These are phyloP conservation scores for Moesziomyces aphidis DNA, from an alignment of 1,284 basidiomycete genomes.

Conservation along the genomic window DNA sequence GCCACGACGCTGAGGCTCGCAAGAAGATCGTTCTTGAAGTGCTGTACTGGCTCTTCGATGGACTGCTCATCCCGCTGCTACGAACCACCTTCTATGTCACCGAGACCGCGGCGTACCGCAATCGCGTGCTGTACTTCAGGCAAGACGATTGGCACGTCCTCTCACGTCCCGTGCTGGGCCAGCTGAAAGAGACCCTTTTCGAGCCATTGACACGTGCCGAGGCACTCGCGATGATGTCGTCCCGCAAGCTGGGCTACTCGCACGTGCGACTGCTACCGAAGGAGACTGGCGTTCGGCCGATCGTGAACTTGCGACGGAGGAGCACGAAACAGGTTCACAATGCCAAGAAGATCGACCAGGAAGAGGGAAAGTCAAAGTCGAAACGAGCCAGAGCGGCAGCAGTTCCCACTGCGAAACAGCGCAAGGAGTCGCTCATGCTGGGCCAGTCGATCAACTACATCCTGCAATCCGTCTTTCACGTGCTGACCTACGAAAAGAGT, in stretches of 20 bases:
- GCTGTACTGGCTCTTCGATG: conserved; percentile 91
- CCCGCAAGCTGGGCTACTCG: conserved; percentile 77
- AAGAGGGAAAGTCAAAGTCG: conserved; percentile 3
- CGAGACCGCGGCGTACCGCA: conserved; percentile 87
- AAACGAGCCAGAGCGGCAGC: background rate
- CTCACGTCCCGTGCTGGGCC: conserved; percentile 81
- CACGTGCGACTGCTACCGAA: conserved; percentile 92
- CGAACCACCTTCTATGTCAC: conserved; percentile 95
- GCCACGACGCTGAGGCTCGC: conserved; percentile 79
- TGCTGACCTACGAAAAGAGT: conserved; percentile 57
- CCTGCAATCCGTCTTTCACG: conserved; percentile 74
- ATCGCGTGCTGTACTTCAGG: conserved; percentile 88
- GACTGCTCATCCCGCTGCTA: conserved; percentile 82
- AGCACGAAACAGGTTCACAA: conserved; percentile 39
- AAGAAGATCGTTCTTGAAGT: conserved; percentile 84
- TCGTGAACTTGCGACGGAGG: conserved; percentile 88
- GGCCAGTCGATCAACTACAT: conserved; percentile 84
- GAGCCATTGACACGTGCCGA: conserved; percentile 44
- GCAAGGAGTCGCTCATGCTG: conserved; percentile 30
- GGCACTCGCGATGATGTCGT: conserved; percentile 65
- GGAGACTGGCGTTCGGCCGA: conserved; percentile 91
- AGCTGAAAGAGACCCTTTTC: conserved; percentile 73
- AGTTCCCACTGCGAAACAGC: conserved; percentile 11
- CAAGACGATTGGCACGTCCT: conserved; percentile 90
- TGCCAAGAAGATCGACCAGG: conserved; percentile 8